A percentile compares a stretch with the other conserved stretches of the same genome.
Evolutionary conservation across 202 grass and related monocot species (phyloP).

Genomic region (Saccharum hybrid): DNA sequence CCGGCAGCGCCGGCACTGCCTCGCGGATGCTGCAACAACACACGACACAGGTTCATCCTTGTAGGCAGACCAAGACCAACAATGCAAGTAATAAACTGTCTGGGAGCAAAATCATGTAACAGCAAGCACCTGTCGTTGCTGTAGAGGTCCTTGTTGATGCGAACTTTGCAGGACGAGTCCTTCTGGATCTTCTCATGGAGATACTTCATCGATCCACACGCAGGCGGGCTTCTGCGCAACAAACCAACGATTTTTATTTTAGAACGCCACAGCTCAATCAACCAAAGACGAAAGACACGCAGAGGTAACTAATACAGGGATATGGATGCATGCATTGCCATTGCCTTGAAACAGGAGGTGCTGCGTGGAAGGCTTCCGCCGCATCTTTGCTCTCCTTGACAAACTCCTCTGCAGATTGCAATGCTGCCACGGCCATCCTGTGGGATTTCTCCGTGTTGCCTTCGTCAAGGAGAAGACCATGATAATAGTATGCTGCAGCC

Average conservation of each 20-base stretch:
- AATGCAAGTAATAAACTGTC: neutral
- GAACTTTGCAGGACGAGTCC: conserved; percentile 61
- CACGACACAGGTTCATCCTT: neutral
- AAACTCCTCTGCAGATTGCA: conserved; percentile 65
- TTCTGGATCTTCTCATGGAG: conserved; percentile 80
- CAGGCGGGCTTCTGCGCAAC: conserved; percentile 54
- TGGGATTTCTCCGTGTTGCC: conserved; percentile 70
- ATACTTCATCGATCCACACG: conserved; percentile 65
- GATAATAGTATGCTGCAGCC: conserved; percentile 78
- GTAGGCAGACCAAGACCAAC: neutral
- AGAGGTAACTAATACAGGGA: neutral
- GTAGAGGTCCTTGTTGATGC: conserved; percentile 73
- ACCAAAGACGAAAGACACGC: neutral
- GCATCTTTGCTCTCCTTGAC: conserved; percentile 64
- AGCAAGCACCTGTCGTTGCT: conserved; percentile 50
- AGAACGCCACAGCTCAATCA: neutral
- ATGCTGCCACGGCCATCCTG: conserved; percentile 55
- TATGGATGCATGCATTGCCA: conserved; percentile 16
- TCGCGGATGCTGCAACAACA: conserved; percentile 39
- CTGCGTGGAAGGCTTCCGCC: conserved; percentile 61
- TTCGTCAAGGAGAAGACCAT: conserved; percentile 72
- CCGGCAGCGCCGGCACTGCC: conserved; percentile 48
- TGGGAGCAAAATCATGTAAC: neutral
- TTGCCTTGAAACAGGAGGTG: conserved; percentile 66
- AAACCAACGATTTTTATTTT: neutral